Evolutionary conservation across 345 rosid genomes (phyloP), one percentile per base, ranked within the genome.

Genomic region (Gossypioides kirkii): DNA sequence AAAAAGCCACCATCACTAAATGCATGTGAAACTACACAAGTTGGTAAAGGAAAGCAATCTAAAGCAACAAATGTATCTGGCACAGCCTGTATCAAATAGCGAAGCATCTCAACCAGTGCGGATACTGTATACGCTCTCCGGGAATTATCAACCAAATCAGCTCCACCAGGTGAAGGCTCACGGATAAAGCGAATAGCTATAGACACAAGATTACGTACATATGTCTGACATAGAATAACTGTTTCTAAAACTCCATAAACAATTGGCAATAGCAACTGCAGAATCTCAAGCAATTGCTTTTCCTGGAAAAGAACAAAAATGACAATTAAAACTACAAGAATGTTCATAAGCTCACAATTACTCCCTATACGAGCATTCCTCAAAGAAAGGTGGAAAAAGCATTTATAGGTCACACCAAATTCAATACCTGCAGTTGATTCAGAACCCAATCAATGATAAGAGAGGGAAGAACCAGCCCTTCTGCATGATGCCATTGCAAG

Each of bases 21-120:
- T 63, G 93, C 86, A 77, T 86, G 86, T 60, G 94, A 90, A 68
- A 90, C 72, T 45, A 91, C 90, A 72, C 86, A 86, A 13, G 90
- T 71, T 26, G 98, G 99, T 66, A 95, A 86, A 45, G 99, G 98
- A 74, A 92, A 91, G 84, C 93, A 95, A 83, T 95, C 98, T 79
- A 90, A 70, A 67, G 94, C 90, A 82, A 95, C 96, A 85, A 95
- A 95, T 60, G 99, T 87, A 82, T 95, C 96, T 2, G 99, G 98
- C 53, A 91, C 94, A 80, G 93, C 92, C 69, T 89, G 82, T 74
- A 92, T 84, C 86, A 95, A 82, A 78, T 92, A 95, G 50, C 91
- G 90, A 77, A 95, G 87, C 97, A 95, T 88, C 86, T 95, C 99
- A 78, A 83, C 82, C 54, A 92, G 73, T 25, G 99, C 98, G 80